Conservation (phyloP, 805 yeast species). For the Tetrapisispora phaffii region DNA sequence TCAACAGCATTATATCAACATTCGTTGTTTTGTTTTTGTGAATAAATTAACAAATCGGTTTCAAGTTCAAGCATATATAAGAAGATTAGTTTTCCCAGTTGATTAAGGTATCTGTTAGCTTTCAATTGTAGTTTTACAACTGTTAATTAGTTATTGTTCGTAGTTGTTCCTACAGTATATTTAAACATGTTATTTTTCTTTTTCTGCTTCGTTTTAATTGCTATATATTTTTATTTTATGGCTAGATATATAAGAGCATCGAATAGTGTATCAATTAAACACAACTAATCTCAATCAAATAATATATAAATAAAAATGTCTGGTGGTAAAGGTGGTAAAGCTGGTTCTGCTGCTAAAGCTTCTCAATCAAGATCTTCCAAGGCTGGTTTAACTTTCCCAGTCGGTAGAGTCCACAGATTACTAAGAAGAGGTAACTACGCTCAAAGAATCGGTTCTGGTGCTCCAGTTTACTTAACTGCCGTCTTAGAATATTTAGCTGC, state of each 20-base stretch:
- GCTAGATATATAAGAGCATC: background rate
- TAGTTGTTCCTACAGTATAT: background rate
- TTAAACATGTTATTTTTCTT: background rate
- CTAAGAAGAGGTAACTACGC: constrained; percentile 96
- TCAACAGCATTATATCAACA: no score
- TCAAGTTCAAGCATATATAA: background rate
- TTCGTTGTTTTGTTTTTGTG: background rate
- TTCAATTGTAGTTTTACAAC: no score
- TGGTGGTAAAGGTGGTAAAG: constrained; percentile 73
- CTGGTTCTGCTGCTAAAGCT: constrained; percentile 89
- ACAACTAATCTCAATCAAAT: background rate
- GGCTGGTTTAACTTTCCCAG: constrained; percentile 99
- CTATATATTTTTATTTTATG: background rate
- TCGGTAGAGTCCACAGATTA: constrained; percentile 96
- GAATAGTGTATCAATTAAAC: background rate
- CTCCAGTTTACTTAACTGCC: constrained; percentile 95
- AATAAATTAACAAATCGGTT: no score
- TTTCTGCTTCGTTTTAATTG: background rate
- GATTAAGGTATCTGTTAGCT: background rate
- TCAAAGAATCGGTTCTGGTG: constrained; percentile 98
- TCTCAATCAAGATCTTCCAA: constrained; percentile 96
- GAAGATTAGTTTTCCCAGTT: background rate
- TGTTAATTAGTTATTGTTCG: no score
- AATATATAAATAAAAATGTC: constrained; percentile 45
- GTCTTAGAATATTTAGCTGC: constrained; percentile 96